Evolutionary conservation across 331 rosid genomes (phyloP).

Genomic region (Dryas integrifolia): DNA sequence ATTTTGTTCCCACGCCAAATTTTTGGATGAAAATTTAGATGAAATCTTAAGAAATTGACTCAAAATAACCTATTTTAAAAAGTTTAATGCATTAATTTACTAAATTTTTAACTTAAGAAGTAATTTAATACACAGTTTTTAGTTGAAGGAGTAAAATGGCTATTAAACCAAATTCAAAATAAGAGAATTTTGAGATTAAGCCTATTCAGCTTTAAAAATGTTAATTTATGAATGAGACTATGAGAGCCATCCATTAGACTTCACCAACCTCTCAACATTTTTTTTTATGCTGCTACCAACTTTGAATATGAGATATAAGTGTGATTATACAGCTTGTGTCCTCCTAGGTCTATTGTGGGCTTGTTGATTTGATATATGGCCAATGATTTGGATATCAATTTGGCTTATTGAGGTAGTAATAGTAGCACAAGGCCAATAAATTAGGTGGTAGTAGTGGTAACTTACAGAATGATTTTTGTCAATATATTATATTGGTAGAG

Average conservation of each 20-base stretch:
- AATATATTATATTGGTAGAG: no score
- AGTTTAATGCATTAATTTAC: no score
- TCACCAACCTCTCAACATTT: not conserved
- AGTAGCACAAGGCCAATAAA: not conserved
- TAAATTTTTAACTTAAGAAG: no score
- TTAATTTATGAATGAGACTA: not conserved
- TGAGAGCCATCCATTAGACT: not conserved
- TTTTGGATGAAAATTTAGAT: no score
- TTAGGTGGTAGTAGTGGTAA: no score
- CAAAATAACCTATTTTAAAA: no score
- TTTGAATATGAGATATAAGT: not conserved
- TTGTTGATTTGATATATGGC: not conserved
- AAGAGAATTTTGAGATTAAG: constrained; percentile 11
- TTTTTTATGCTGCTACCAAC: not conserved
- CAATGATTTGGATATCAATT: not conserved
- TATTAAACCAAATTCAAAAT: not conserved
- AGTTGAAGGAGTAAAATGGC: no score
- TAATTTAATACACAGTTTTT: no score
- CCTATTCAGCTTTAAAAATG: not conserved
- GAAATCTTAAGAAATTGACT: no score
- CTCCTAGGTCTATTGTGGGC: not conserved
- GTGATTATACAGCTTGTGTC: not conserved
- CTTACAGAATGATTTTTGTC: no score
- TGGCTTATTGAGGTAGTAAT: not conserved
- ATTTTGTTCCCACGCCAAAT: no score